Evolutionary conservation across 1,139 yeast genomes (phyloP).

Genomic region (Hyphopichia fennica): DNA sequence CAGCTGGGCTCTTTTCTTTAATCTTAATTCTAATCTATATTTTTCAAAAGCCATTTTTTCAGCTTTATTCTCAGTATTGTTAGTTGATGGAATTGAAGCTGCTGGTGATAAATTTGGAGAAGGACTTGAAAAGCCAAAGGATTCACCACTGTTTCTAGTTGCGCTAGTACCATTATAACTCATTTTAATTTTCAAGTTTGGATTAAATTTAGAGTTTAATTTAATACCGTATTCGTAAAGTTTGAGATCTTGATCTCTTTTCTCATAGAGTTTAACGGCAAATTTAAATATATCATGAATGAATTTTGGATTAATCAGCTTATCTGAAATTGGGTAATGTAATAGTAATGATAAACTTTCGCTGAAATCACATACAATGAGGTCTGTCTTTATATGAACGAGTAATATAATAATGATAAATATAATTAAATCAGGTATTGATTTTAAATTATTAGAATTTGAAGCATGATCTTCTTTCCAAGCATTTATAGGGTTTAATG

Average conservation of each 20-base stretch:
- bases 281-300: conserved; percentile 28
- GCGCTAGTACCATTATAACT: conserved; percentile 20
- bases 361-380: conserved; percentile 58
- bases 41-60: conserved; percentile 46
- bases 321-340: conserved; percentile 51
- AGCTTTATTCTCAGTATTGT: conserved; percentile 16
- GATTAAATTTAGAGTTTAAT: conserved; percentile 36
- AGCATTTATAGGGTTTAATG: not conserved
- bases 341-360: conserved; percentile 58
- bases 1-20: conserved; percentile 46
- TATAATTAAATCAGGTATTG: conserved; percentile 44
- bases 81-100: conserved; percentile 2
- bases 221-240: conserved; percentile 41
- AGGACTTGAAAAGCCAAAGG: conserved; percentile 4
- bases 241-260: conserved; percentile 35
- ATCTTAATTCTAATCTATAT: conserved; percentile 41
- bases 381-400: conserved; percentile 49
- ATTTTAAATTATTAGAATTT: conserved; percentile 14
- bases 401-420: conserved; percentile 53
- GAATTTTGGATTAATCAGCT: conserved; percentile 16
- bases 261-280: conserved; percentile 28
- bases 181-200: conserved; percentile 36
- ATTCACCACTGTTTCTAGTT: conserved; percentile 16
- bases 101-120: conserved; percentile 8
- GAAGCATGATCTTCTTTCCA: conserved; percentile 1